phyloP scores from a whole-genome alignment of 2,329 filamentous ascomycete genomes.

The Sclerotinia nivalis region DNA sequence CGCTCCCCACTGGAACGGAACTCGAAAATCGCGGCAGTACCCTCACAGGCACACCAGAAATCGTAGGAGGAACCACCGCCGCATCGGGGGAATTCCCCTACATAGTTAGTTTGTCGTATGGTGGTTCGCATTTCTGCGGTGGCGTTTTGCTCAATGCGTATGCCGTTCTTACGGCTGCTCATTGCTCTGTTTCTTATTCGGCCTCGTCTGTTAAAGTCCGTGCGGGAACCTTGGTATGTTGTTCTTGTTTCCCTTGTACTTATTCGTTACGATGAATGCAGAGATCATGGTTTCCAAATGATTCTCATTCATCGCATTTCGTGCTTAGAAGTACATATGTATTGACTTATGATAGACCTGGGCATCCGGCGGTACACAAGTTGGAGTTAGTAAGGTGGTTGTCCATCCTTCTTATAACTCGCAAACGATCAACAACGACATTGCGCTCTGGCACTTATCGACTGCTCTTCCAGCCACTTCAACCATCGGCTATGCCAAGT shows the following conservation, averaged over 20 bases:
- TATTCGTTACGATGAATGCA: background rate
- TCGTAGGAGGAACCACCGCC: constrained; percentile 29
- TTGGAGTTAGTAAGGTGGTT: constrained; percentile 25
- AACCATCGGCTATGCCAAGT: constrained; percentile 30
- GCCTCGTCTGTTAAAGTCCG: constrained; percentile 31
- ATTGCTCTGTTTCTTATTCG: constrained; percentile 28
- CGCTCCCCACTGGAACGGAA: background rate
- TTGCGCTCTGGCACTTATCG: constrained; percentile 32
- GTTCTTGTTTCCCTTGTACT: background rate
- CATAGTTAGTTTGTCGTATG: constrained; percentile 28
- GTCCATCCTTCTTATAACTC: constrained; percentile 30
- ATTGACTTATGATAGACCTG: constrained; percentile 25
- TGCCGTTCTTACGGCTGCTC: constrained; percentile 34
- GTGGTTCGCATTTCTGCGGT: constrained; percentile 30
- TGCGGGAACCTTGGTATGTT: constrained; percentile 32
- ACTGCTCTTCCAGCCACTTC: constrained; percentile 26
- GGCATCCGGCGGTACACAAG: constrained; percentile 30
- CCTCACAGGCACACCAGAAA: background rate
- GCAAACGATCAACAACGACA: constrained; percentile 23
- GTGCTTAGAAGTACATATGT: background rate
- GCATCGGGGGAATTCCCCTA: constrained; percentile 32
- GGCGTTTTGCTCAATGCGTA: constrained; percentile 32
- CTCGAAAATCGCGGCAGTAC: background rate
- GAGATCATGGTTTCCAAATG: background rate
- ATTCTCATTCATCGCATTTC: background rate